Evolutionary conservation across 805 yeast genomes (phyloP).

Genomic region (Sungouiozyma intestinalis): DNA sequence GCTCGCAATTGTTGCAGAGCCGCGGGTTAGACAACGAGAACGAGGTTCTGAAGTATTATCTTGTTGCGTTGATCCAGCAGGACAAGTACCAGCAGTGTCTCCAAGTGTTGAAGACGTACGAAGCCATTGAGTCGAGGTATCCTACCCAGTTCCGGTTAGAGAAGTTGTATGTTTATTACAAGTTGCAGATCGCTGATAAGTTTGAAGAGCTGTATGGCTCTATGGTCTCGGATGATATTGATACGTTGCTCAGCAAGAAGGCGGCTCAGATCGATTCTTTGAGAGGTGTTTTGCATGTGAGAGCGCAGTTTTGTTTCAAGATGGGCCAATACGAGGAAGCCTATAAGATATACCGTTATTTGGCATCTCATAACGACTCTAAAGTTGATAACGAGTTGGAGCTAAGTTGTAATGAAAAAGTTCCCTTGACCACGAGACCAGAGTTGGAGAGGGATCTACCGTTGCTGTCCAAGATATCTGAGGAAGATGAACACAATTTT

Average conservation of each 20-base stretch:
- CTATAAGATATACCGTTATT: slow-evolving; percentile 38
- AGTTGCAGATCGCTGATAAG: slow-evolving; percentile 31
- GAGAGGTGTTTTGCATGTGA: slow-evolving; percentile 38
- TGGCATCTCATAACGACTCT: slow-evolving; percentile 30
- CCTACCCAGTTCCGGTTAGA: slow-evolving; percentile 37
- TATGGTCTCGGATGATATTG: slow-evolving; percentile 8
- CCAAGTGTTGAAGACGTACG: slow-evolving; percentile 32
- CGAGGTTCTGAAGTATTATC: slow-evolving; percentile 32
- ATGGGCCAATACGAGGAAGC: slow-evolving; percentile 43
- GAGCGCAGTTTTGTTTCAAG: slow-evolving; percentile 44
- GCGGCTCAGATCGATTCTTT: slow-evolving; percentile 6
- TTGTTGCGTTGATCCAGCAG: slow-evolving; percentile 53
- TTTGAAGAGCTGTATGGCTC: slow-evolving; percentile 9
- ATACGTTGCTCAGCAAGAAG: slow-evolving; percentile 3
- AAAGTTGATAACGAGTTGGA: slow-evolving; percentile 39
- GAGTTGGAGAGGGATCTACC: slow-evolving; percentile 4
- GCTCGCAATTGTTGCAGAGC: slow-evolving; percentile 15
- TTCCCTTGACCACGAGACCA: slow-evolving; percentile 44
- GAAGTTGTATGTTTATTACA: slow-evolving; percentile 53
- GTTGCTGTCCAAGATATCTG: slow-evolving; percentile 11
- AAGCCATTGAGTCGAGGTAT: slow-evolving; percentile 29
- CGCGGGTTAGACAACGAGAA: slow-evolving; percentile 13
- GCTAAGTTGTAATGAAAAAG: slow-evolving; percentile 57
- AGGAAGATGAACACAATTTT: slow-evolving; percentile 19
- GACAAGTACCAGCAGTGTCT: slow-evolving; percentile 50